Evolutionary conservation across 768 basidiomycete species (phyloP).

Genomic region (Termitomyces sp.): DNA sequence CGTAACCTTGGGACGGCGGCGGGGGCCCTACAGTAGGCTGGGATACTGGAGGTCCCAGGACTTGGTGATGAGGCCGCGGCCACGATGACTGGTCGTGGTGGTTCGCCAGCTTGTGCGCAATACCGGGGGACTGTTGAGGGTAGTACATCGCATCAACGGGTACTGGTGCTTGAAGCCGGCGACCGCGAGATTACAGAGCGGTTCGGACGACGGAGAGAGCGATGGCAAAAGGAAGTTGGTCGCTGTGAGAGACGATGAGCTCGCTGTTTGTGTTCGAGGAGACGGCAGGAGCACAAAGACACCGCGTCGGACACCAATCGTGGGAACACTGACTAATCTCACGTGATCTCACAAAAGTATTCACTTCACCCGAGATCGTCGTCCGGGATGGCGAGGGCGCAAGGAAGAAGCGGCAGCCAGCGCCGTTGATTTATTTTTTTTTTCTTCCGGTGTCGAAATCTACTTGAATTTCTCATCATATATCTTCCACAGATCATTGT

Average conservation of each 20-base stretch:
- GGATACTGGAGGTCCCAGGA: constrained; percentile 42
- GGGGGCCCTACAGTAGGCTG: constrained; percentile 56
- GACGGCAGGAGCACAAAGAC: constrained; percentile 11
- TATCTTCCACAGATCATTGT: too few species aligned
- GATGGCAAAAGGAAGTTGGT: constrained; percentile 1
- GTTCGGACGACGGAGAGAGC: neutral
- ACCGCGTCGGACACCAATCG: constrained; percentile 5
- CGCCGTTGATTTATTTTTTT: too few species aligned
- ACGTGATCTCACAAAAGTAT: constrained; percentile 8
- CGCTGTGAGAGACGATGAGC: constrained; percentile 11
- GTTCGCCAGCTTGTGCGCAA: constrained; percentile 67
- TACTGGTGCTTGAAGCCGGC: constrained; percentile 12
- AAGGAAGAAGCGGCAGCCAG: too few species aligned
- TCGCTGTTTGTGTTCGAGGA: too few species aligned
- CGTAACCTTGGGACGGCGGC: constrained; percentile 69
- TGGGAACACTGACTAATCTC: constrained; percentile 15
- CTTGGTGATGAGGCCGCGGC: constrained; percentile 32
- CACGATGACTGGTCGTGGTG: constrained; percentile 76
- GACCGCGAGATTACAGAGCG: too few species aligned
- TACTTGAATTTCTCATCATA: too few species aligned
- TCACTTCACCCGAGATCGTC: too few species aligned
- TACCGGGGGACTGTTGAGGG: constrained; percentile 77
- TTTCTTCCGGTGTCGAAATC: too few species aligned
- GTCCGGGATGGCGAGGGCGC: too few species aligned
- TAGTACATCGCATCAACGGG: constrained; percentile 69